Evolutionary conservation across 805 yeast genomes (phyloP).

Genomic region (Kuraishia cidri): DNA sequence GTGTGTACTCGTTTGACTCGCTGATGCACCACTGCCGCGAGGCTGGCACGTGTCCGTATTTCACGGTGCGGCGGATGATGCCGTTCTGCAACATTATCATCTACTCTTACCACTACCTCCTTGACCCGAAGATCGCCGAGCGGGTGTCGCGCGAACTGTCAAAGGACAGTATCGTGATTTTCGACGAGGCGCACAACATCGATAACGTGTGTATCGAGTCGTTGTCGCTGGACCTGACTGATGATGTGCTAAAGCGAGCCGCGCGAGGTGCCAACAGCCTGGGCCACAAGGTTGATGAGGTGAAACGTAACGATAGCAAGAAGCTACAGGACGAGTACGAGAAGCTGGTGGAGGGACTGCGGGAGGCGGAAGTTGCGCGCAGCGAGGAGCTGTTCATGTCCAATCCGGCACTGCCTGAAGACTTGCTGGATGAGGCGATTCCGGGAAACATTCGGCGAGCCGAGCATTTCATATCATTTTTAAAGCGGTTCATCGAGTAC

Average conservation of each 20-base stretch:
- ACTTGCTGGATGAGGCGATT: slow-evolving; percentile 81
- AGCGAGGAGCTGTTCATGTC: slow-evolving; percentile 69
- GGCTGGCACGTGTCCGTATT: slow-evolving; percentile 87
- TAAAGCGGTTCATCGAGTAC: slow-evolving; percentile 89
- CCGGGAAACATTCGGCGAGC: slow-evolving; percentile 98
- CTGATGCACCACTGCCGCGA: slow-evolving; percentile 69
- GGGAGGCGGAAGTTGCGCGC: slow-evolving; percentile 62
- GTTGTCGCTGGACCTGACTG: slow-evolving; percentile 83
- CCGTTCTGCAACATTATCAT: slow-evolving; percentile 89
- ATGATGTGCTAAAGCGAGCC: slow-evolving; percentile 80
- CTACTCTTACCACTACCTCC: slow-evolving; percentile 90
- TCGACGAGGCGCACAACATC: slow-evolving; percentile 98
- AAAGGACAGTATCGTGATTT: slow-evolving; percentile 87
- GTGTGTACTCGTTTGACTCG: slow-evolving; percentile 91
- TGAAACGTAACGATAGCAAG: slow-evolving; percentile 73
- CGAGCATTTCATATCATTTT: slow-evolving; percentile 90
- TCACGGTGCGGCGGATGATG: slow-evolving; percentile 96
- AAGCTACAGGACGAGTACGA: slow-evolving; percentile 88
- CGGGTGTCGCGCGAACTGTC: slow-evolving; percentile 89
- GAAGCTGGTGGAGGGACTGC: slow-evolving; percentile 79
- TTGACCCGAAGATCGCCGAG: slow-evolving; percentile 96
- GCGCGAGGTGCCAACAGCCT: slow-evolving; percentile 78
- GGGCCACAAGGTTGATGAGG: slow-evolving; percentile 75
- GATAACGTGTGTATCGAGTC: slow-evolving; percentile 99
- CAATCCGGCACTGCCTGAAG: slow-evolving; percentile 81